Base-by-base conservation (phyloP, 2,329 filamentous ascomycete species). In the Geoglossum cookeanum region DNA sequence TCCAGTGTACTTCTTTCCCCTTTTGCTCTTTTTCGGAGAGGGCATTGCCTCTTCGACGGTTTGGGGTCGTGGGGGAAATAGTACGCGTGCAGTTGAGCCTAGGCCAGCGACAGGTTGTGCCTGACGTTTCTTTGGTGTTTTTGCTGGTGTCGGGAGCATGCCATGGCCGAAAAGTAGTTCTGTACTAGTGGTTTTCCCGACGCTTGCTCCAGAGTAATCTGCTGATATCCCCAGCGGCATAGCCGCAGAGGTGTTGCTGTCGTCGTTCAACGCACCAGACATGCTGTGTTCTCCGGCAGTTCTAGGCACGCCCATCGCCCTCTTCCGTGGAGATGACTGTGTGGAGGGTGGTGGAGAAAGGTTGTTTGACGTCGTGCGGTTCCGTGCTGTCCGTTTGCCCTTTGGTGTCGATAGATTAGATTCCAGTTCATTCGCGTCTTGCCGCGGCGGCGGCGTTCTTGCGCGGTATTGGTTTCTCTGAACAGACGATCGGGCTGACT, bases 111-210 rank as follows among this genome's bases (percentile, higher is more conserved):
- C 60, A 7, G 65, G 58, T 42, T 67, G 61, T 39, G 67, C 58
- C 32, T 66, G 62, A 61, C 68, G 68, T 72, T 85, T 87, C 68
- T 77, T 77, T 2, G 75, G 87, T 2, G 87, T 91, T 72, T 90
- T 90, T 61, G 81, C 78, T 1, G 87, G 87, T 2, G 87, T 91
- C 15, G 84, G 85, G 51, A 90, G 78, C 77, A 86, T 84, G 61
- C 73, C 75, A 57, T 68, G 51, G 17, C 49, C 44, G 58, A 59
- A 33, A 57, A 61, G 59, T 59, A 61, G 56, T 60, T 57, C 55
- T 42, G 17, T n/a, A 63, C 57, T 42, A 7, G 55, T 22, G 17
- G 47, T 57, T 59, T 55, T 65, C 67, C 51, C 29, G 32, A 29
- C 29, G 58, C 17, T 30, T 39, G 55, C 4, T 35, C 39, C n/a